phyloP scores from a whole-genome alignment of 2,329 filamentous ascomycete species.

The Epichloe festucae region DNA sequence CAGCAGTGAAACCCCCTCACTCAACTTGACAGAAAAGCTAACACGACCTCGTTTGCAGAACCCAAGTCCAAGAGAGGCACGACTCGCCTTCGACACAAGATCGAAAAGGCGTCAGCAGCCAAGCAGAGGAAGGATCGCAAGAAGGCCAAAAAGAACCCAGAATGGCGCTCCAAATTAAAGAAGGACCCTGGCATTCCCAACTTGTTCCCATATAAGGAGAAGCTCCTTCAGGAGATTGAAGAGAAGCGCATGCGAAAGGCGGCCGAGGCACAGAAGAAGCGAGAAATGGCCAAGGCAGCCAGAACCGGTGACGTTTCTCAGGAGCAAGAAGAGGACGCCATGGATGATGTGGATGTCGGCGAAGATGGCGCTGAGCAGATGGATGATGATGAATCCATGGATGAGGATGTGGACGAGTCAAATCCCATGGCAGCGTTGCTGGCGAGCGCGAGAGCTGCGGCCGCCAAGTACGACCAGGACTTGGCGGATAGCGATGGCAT shows the following conservation, averaged over 20 bases:
- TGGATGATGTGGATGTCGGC: slow-evolving; percentile 35
- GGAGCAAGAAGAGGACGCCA: slow-evolving; percentile 32
- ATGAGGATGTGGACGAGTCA: slow-evolving; percentile 50
- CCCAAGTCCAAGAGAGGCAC: slow-evolving; percentile 88
- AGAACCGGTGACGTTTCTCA: slow-evolving; percentile 40
- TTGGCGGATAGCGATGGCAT: slow-evolving; percentile 47
- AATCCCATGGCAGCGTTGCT: slow-evolving; percentile 90
- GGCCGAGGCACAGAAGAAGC: slow-evolving; percentile 59
- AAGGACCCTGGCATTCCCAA: slow-evolving; percentile 98
- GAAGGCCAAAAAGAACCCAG: slow-evolving; percentile 85
- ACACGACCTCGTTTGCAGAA: slow-evolving; percentile 37
- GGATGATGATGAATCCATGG: slow-evolving; percentile 34
- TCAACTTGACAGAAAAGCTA: neutral
- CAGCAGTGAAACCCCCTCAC: no score
- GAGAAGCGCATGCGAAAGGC: slow-evolving; percentile 69
- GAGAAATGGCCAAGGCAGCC: slow-evolving; percentile 58
- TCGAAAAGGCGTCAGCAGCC: slow-evolving; percentile 77
- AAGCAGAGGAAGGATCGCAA: slow-evolving; percentile 89
- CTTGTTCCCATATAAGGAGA: slow-evolving; percentile 94
- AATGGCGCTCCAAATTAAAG: slow-evolving; percentile 92
- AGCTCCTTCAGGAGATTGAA: slow-evolving; percentile 87
- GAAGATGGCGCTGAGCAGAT: slow-evolving; percentile 37
- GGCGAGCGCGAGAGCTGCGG: slow-evolving; percentile 68
- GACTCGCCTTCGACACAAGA: slow-evolving; percentile 85
- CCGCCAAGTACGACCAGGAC: slow-evolving; percentile 59